Percentiles rank a stretch among this genome's conserved stretches.
phyloP scores from a whole-genome alignment of 73 alveolate genomes.

The Breviolum minutum region DNA sequence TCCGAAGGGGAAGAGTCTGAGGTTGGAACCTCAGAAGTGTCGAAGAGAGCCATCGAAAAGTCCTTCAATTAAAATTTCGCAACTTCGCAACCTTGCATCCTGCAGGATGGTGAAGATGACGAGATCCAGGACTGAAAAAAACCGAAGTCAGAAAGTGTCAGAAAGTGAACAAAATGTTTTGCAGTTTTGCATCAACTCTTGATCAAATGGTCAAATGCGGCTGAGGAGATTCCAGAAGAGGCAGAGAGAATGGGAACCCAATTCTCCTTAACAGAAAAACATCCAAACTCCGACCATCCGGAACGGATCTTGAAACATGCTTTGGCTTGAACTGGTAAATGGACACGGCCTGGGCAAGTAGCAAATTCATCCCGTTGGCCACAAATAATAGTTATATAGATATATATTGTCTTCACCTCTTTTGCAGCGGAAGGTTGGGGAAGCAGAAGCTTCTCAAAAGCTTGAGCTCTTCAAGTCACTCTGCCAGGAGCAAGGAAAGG shows the following conservation, averaged over 20 bases:
- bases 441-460: neutral
- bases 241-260: too few relatives aligned
- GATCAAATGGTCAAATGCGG: neutral
- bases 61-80: too few relatives aligned
- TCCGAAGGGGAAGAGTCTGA: slow-evolving; percentile 70
- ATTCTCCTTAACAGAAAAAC: too few relatives aligned
- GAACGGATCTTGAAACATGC: too few relatives aligned
- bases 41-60: neutral
- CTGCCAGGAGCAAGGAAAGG: neutral
- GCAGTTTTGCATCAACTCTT: neutral
- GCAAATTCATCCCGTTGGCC: too few relatives aligned
- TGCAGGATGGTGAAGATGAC: slow-evolving; percentile 61
- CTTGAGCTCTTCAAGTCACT: slow-evolving; percentile 66
- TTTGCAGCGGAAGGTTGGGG: neutral
- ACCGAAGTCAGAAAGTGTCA: neutral
- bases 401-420: too few relatives aligned
- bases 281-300: too few relatives aligned
- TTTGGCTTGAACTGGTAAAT: too few relatives aligned
- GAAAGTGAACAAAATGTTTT: neutral
- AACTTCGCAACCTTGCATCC: too few relatives aligned
- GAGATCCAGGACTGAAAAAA: slow-evolving; percentile 20
- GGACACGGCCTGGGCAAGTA: too few relatives aligned
- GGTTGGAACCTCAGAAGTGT: neutral
- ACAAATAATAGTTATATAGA: too few relatives aligned
- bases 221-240: too few relatives aligned